phyloP scores from a whole-genome alignment of 768 basidiomycete species.

The Boletus sensibilis region DNA sequence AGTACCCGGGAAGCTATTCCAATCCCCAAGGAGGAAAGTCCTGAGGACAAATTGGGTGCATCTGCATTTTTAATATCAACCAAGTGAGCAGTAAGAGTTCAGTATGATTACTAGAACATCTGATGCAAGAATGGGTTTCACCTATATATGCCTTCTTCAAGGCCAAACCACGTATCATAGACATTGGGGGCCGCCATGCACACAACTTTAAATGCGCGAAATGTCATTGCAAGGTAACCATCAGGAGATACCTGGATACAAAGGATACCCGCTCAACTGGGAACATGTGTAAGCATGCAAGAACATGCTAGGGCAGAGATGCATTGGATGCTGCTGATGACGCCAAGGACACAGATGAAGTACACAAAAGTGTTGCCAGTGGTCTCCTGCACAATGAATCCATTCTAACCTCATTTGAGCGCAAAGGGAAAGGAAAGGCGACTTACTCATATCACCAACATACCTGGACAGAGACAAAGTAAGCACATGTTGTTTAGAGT shows the following conservation, averaged over 20 bases:
- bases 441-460: neutral
- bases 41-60: neutral
- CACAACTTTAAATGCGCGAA: neutral
- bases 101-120: neutral
- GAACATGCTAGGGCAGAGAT: neutral
- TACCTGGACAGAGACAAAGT: neutral
- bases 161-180: neutral
- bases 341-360: neutral
- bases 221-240: neutral
- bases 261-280: neutral
- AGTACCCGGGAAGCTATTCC: too few species aligned
- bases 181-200: neutral
- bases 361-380: neutral
- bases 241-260: neutral
- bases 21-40: neutral
- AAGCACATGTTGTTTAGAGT: neutral
- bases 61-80: neutral
- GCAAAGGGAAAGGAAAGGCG: neutral
- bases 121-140: neutral
- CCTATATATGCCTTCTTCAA: neutral
- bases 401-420: neutral
- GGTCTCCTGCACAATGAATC: neutral
- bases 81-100: neutral
- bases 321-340: neutral
- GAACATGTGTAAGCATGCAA: neutral